Evolutionary conservation across 106 monocot genomes (phyloP), one percentile per base, ranked within the genome.

Genomic region (Ottelia alismoides): DNA sequence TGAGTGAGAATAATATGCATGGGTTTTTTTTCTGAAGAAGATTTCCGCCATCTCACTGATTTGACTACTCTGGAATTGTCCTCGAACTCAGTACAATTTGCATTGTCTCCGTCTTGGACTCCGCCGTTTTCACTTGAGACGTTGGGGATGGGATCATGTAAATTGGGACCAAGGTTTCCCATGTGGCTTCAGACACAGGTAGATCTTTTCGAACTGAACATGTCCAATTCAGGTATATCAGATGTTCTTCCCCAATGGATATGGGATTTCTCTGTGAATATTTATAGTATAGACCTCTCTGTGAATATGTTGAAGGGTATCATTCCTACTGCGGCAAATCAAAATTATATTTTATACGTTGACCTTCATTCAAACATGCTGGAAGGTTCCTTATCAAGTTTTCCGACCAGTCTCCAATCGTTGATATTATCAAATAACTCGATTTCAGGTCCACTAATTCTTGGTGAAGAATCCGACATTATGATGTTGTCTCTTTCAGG

Each of bases 161-260:
- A 55, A n/a, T n/a, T 55, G 10, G 30, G 55, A 17, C 55, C 30
- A 2, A 19, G 24, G 19, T 55, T 55, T 24, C 55, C 55, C 1
- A 55, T 57, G 23, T 66, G 73, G 66, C 60, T 73, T 19, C n/a
- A 45, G 30, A 40, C 14, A 16, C 66, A 66, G 66, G 30, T 3
- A 16, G 60, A 61, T 12, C 61, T 73, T 2, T 11, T 11, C 5
- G 28, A 19, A 4, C 32, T 73, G 20, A 65, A 52, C 22, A 1
- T 73, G 22, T 55, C 61, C 27, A 56, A 60, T 11, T 20, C 53
- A 7, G 30, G 48, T 26, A 66, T 73, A 19, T 32, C 28, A 0
- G 73, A 28, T 2, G 51, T 11, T 3, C 5, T 66, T 25, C 73
- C 73, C 1, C 20, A 45, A 32, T 73, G 73, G 73, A 61, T 73